Base-by-base conservation (phyloP, 306 rosid species). In the Hylodesmum podocarpum region DNA sequence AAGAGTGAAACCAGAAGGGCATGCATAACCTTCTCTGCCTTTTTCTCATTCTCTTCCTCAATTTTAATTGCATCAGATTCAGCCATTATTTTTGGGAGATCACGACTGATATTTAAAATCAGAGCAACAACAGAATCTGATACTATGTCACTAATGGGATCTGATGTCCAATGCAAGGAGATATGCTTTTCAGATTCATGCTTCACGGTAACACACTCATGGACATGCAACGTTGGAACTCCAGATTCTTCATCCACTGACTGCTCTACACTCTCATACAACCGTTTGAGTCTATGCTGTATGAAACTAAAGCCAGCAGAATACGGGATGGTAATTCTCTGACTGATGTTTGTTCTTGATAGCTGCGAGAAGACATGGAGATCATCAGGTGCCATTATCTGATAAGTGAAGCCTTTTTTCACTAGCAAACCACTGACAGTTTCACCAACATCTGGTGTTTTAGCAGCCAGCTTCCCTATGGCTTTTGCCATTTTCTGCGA, bases 321-420 rank as follows among this genome's bases (percentile, higher is more conserved):
- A 80, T 72, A 92, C 1, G 96, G 97, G 79, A 94, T 94, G 27
- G 97, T 94, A 66, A 92, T 90, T 66, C 95, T 90, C 84, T 94
- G 98, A 18, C 89, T 85, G 39, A 94, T 63, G 58, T 84, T 90
- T 59, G 97, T 87, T 0, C 97, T 92, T 14, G 95, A 87, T 53
- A 92, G 88, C 83, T 94, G 96, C 1, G 98, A 92, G 79, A 94
- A 94, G 80, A 94, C 87, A 77, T 94, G 97, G 51, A 94, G 96
- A 77, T 94, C 98, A 46, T 94, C 97, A 0, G 96, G 85, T 51
- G 93, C 97, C 97, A 94, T 92, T 77, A 94, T 92, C 89, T 90
- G 98, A 83, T 94, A 92, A 6, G 97, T 84, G 75, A 94, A 91
- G 19, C 97, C 98, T 73, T 92, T 94, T 81, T 92, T 94, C 5